phyloP scores from a whole-genome alignment of 106 monocot genomes.

The Iris macrosiphon region DNA sequence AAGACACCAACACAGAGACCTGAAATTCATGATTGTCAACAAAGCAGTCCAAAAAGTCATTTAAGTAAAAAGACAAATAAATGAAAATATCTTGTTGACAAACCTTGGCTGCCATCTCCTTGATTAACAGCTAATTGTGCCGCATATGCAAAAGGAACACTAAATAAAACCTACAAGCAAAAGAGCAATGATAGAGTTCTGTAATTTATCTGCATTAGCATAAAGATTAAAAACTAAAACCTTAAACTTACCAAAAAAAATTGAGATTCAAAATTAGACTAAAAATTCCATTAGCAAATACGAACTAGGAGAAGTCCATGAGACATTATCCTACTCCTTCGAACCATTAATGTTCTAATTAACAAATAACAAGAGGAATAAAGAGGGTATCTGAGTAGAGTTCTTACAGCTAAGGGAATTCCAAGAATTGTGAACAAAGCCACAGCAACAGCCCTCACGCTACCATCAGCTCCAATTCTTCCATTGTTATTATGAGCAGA shows the following conservation, averaged over 20 bases:
- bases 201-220: too few relatives aligned
- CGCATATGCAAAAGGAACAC: conserved; percentile 81
- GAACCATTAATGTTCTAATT: too few relatives aligned
- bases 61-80: neutral
- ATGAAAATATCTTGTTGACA: neutral
- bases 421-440: conserved; percentile 65
- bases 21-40: conserved; percentile 10
- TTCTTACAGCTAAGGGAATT: conserved; percentile 71
- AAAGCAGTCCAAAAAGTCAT: neutral
- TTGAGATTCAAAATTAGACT: too few relatives aligned
- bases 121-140: conserved; percentile 52
- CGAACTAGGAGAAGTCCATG: too few relatives aligned
- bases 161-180: conserved; percentile 65
- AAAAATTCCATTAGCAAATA: too few relatives aligned
- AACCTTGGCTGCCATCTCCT: conserved; percentile 96
- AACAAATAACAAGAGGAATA: too few relatives aligned
- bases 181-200: too few relatives aligned
- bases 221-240: too few relatives aligned
- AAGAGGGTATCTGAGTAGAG: too few relatives aligned
- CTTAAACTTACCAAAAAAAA: too few relatives aligned
- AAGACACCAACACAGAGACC: conserved; percentile 87
- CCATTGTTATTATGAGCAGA: conserved; percentile 35
- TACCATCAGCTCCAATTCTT: conserved; percentile 29
- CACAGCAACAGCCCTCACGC: conserved; percentile 32
- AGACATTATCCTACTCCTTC: too few relatives aligned